These are phyloP conservation scores for Yamadazyma olivae DNA, from an alignment of 805 yeast species.

Conservation along the genomic window DNA sequence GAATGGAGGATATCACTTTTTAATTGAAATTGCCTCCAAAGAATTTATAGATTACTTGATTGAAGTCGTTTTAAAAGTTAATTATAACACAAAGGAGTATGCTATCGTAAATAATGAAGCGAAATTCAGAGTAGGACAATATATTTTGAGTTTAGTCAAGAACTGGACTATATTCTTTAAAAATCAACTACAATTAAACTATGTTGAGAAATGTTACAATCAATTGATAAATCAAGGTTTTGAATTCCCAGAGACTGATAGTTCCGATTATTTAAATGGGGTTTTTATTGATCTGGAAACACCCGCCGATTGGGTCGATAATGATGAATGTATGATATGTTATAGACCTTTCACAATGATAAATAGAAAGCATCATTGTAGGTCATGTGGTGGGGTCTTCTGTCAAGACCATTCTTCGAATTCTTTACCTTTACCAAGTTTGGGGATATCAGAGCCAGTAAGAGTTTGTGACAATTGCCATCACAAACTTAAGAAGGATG, in stretches of 20 bases:
- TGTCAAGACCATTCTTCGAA: slow-evolving; percentile 84
- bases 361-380: slow-evolving; percentile 92
- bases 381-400: slow-evolving; percentile 95
- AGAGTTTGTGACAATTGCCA: slow-evolving; percentile 92
- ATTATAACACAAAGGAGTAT: slow-evolving; percentile 30
- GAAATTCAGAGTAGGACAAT: slow-evolving; percentile 46
- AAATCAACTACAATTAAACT: slow-evolving; percentile 59
- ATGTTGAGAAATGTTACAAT: slow-evolving; percentile 61
- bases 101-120: slow-evolving; percentile 21
- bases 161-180: slow-evolving; percentile 76
- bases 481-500: slow-evolving; percentile 10
- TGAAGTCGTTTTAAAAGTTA: slow-evolving; percentile 36
- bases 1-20: slow-evolving; percentile 86
- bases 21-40: slow-evolving; percentile 72
- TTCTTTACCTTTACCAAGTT: slow-evolving; percentile 65
- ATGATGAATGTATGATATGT: slow-evolving; percentile 93
- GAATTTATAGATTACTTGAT: slow-evolving; percentile 84
- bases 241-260: slow-evolving; percentile 54
- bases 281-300: slow-evolving; percentile 79
- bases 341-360: slow-evolving; percentile 75
- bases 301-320: slow-evolving; percentile 98
- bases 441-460: slow-evolving; percentile 86
- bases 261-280: slow-evolving; percentile 20
- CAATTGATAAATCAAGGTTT: slow-evolving; percentile 61
- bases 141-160: slow-evolving; percentile 63